A percentile compares a stretch with the other conserved stretches of the same genome.
Evolutionary conservation across 225 moss, liverwort and hornwort species (phyloP).

Genomic region (Bryoerythrophyllum caledonicum): DNA sequence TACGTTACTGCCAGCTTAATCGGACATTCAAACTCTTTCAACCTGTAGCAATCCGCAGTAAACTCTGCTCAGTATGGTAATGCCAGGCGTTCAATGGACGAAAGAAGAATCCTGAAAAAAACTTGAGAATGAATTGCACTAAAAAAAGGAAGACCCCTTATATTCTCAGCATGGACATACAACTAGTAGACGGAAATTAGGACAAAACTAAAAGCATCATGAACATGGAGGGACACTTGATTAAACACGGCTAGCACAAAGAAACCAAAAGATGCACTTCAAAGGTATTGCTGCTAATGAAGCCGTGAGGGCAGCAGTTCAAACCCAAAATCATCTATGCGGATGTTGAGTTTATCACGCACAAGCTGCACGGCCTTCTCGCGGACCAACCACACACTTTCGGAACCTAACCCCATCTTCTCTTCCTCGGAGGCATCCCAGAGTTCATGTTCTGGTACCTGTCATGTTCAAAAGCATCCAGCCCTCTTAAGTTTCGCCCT

Average conservation of each 20-base stretch:
- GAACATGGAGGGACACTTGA: conserved; percentile 5
- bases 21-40: conserved; percentile 70
- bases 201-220: conserved; percentile 6
- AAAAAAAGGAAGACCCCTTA: not conserved
- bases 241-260: conserved; percentile 12
- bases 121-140: conserved; percentile 2
- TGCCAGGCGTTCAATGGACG: conserved; percentile 6
- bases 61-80: conserved; percentile 29
- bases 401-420: conserved; percentile 48
- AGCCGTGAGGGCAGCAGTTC: conserved; percentile 53
- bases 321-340: conserved; percentile 61
- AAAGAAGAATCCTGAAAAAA: conserved; percentile 14
- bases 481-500: conserved; percentile 6
- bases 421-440: conserved; percentile 50
- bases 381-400: conserved; percentile 54
- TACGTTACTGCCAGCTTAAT: conserved; percentile 55
- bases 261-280: conserved; percentile 6
- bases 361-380: conserved; percentile 68
- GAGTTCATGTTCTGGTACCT: conserved; percentile 50
- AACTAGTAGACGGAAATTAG: not conserved
- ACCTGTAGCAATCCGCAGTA: conserved; percentile 46
- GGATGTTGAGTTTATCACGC: conserved; percentile 64
- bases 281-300: conserved; percentile 21
- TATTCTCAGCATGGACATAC: conserved; percentile 16
- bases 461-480: conserved; percentile 28